Evolutionary conservation across 1,284 basidiomycete species (phyloP).

Genomic region (Pseudozyma sp.): DNA sequence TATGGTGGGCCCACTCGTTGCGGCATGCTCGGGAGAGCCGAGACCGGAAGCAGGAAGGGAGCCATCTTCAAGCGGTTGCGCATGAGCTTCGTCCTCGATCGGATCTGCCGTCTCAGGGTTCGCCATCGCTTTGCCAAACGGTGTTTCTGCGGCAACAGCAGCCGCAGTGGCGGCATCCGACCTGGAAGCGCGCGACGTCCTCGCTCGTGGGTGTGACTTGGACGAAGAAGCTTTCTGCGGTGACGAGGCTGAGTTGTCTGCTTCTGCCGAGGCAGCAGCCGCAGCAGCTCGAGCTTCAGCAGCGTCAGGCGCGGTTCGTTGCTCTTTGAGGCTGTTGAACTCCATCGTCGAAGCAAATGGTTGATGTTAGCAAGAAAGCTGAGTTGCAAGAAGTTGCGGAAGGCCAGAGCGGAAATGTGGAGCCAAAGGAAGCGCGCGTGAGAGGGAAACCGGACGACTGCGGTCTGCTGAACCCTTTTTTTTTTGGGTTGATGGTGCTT

Average conservation of each 20-base stretch:
- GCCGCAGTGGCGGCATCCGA: not conserved
- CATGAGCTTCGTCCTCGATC: slow-evolving; percentile 1
- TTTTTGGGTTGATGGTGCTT: not conserved
- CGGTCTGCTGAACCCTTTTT: slow-evolving; percentile 22
- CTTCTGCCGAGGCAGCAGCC: slow-evolving; percentile 27
- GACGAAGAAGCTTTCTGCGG: slow-evolving; percentile 9
- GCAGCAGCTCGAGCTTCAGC: slow-evolving; percentile 41
- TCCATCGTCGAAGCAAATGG: slow-evolving; percentile 20
- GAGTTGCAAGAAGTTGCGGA: slow-evolving; percentile 8
- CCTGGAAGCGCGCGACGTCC: not conserved
- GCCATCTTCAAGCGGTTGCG: slow-evolving; percentile 28
- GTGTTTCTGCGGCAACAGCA: slow-evolving; percentile 9
- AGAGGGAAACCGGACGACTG: slow-evolving; percentile 12
- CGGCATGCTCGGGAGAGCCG: slow-evolving; percentile 10
- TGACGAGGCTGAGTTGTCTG: slow-evolving; percentile 13
- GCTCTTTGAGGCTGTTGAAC: slow-evolving; percentile 44
- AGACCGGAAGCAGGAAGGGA: slow-evolving; percentile 18
- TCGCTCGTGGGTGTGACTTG: slow-evolving; percentile 2
- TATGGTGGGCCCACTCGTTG: not conserved
- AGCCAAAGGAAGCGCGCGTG: not conserved
- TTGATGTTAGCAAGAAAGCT: not conserved
- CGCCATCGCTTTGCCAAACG: slow-evolving; percentile 27
- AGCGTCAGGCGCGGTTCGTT: slow-evolving; percentile 22
- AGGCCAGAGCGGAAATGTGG: slow-evolving; percentile 34
- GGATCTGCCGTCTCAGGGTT: slow-evolving; percentile 4